Evolutionary conservation across 164 flowering plant species (phyloP), one percentile per base, ranked within the genome.

Genomic region (Protea cynaroides): DNA sequence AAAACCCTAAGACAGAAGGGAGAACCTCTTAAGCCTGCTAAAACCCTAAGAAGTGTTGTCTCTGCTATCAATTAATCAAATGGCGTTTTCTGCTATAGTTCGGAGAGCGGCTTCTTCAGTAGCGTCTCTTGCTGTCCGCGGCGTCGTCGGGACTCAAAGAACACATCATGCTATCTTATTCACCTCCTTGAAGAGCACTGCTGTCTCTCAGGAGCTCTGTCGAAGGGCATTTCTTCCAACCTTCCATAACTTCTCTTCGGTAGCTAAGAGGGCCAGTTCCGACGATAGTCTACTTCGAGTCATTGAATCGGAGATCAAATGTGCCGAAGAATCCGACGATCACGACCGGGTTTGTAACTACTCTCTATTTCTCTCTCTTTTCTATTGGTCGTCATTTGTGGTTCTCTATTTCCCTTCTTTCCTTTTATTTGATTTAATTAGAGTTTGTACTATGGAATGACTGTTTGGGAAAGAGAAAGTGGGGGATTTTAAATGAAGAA

Each of bases 271-370:
- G 25, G 58, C 80, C 4, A 72, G 63, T 37, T 73, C 85, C 1
- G 85, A 84, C 56, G 81, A 73, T 65, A 59, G 65, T 14, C 83
- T 90, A 17, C 63, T 90, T 25, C 72, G 81, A 21, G 82, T 83
- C 56, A 65, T 90, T 43, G 81, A 84, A 2, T 63, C 78, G 7
- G 93, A 90, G 74, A 87, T 90, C 50, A 58, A 80, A 53, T 79
- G 74, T 56, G 82, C 87, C 22, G 72, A 69, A 58, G 87, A 85
- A 60, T 58, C 79, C 3, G 83, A 85, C 56, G 82, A 76, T 36
- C 79, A 69, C 22, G 74, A 77, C 38, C 69, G 23, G 79, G 92
- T 88, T 23, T 63, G 68, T 29, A 29, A 29, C 34, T 29, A 29
- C 34, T 29, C 34, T 29, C 34, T 29, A 29, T 29, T 29, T 3